phyloP scores from a whole-genome alignment of 2,329 filamentous ascomycete genomes.

The Coniosporium tulheliwenetii region DNA sequence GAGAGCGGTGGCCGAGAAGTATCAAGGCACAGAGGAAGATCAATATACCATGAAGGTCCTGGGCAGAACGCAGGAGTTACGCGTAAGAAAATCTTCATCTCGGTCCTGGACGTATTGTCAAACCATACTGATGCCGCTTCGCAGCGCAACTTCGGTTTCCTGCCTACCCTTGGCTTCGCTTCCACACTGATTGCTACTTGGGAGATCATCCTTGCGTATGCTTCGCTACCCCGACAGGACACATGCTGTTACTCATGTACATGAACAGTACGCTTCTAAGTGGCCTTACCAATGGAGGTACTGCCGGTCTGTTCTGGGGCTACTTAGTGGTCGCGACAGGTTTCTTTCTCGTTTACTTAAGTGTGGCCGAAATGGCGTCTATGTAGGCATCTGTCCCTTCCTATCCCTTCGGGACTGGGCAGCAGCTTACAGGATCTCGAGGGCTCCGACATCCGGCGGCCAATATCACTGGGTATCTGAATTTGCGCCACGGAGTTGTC shows the following conservation, averaged over 20 bases:
- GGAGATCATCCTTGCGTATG: constrained; percentile 10
- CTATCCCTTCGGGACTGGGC: not conserved
- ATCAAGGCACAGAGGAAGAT: constrained; percentile 8
- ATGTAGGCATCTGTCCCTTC: constrained; percentile 9
- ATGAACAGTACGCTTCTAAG: constrained; percentile 1
- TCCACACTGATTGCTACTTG: constrained; percentile 14
- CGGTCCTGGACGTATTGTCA: not conserved
- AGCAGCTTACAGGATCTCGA: constrained; percentile 2
- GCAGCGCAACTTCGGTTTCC: constrained; percentile 11
- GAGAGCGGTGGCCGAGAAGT: constrained; percentile 8
- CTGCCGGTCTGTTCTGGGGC: constrained; percentile 17
- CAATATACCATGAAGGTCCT: constrained; percentile 9
- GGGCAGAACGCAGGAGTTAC: constrained; percentile 8
- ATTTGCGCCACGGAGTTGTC: constrained; percentile 3
- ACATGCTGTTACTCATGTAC: not conserved
- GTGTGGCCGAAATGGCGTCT: constrained; percentile 16
- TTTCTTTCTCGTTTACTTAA: constrained; percentile 16
- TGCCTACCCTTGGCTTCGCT: constrained; percentile 13
- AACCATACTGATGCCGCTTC: not conserved
- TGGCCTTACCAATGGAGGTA: constrained; percentile 13
- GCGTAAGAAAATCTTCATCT: constrained; percentile 2
- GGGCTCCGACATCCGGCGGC: constrained; percentile 22
- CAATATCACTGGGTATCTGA: constrained; percentile 20
- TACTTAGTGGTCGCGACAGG: constrained; percentile 18
- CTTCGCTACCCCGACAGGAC: not conserved